Evolutionary conservation across 768 basidiomycete species (phyloP).

Genomic region (Gymnopilus junonius): DNA sequence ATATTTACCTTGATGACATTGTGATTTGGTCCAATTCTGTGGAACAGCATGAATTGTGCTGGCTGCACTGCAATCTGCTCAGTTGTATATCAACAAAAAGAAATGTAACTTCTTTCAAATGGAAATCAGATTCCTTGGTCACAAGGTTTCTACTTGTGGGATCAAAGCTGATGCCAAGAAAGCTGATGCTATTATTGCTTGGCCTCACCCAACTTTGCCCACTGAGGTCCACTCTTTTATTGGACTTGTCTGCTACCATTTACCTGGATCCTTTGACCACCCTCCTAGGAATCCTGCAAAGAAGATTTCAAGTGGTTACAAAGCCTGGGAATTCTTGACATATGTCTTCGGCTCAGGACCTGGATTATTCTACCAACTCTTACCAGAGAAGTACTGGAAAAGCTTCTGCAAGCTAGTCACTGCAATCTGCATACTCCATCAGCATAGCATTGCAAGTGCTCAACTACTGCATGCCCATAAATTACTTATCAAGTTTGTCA

Average conservation of each 20-base stretch:
- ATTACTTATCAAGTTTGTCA: conserved; percentile 26
- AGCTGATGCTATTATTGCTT: conserved; percentile 26
- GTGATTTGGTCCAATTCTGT: conserved; percentile 23
- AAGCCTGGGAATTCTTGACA: conserved; percentile 36
- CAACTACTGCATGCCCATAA: conserved; percentile 27
- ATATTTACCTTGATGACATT: conserved; percentile 31
- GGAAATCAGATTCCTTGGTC: too few relatives aligned
- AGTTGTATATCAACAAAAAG: conserved; percentile 8
- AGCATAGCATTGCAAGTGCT: conserved; percentile 21
- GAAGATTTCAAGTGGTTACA: conserved; percentile 43
- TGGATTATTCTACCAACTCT: conserved; percentile 29
- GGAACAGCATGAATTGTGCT: conserved; percentile 6
- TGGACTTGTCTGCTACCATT: conserved; percentile 20
- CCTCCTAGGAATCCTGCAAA: conserved; percentile 34
- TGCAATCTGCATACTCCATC: conserved; percentile 28
- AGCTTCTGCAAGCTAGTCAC: conserved; percentile 38
- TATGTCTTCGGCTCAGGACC: conserved; percentile 41
- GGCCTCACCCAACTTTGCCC: conserved; percentile 23
- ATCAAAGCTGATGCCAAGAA: conserved; percentile 27
- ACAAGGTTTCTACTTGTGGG: conserved; percentile 23
- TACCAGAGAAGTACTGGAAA: conserved; percentile 30
- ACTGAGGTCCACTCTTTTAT: conserved; percentile 15
- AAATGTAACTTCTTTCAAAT: conserved; percentile 17
- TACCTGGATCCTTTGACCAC: conserved; percentile 30
- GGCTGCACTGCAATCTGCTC: background rate